Evolutionary conservation across 2,329 filamentous ascomycete species (phyloP).

Genomic region (Fusarium aywerte): DNA sequence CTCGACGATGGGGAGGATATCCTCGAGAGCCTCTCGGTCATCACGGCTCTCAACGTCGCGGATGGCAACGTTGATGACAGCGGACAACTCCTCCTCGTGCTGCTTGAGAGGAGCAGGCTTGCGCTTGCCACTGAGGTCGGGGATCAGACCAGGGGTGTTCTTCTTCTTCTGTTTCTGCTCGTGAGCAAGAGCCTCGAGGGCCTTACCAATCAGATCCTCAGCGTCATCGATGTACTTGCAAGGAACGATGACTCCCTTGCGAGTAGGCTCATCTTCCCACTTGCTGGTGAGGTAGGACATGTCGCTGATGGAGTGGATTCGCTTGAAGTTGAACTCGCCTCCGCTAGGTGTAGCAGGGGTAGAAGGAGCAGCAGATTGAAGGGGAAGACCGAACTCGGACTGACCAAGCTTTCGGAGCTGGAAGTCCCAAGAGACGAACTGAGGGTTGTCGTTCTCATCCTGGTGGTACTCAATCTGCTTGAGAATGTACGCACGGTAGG

Average conservation of each 20-base stretch:
- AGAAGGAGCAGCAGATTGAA: constrained; percentile 83
- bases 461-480: constrained; percentile 91
- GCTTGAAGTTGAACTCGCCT: constrained; percentile 72
- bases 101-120: constrained; percentile 55
- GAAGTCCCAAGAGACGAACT: constrained; percentile 96
- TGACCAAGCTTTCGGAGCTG: constrained; percentile 92
- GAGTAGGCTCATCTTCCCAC: constrained; percentile 77
- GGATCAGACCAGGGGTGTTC: constrained; percentile 68
- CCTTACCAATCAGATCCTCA: constrained; percentile 85
- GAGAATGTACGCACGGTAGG: constrained; percentile 94
- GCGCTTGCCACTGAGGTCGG: constrained; percentile 80
- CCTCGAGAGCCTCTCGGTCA: constrained; percentile 81
- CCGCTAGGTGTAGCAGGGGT: constrained; percentile 80
- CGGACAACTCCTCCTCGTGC: constrained; percentile 78
- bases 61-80: constrained; percentile 92
- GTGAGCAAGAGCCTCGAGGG: constrained; percentile 82
- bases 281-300: constrained; percentile 87
- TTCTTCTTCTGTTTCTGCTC: constrained; percentile 67
- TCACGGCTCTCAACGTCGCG: constrained; percentile 86
- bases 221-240: constrained; percentile 94
- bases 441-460: constrained; percentile 72
- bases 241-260: constrained; percentile 94
- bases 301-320: constrained; percentile 94
- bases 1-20: constrained; percentile 79
- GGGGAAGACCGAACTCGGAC: constrained; percentile 85